phyloP scores from a whole-genome alignment of 495 filamentous ascomycete species.

The Tuber magnatum region DNA sequence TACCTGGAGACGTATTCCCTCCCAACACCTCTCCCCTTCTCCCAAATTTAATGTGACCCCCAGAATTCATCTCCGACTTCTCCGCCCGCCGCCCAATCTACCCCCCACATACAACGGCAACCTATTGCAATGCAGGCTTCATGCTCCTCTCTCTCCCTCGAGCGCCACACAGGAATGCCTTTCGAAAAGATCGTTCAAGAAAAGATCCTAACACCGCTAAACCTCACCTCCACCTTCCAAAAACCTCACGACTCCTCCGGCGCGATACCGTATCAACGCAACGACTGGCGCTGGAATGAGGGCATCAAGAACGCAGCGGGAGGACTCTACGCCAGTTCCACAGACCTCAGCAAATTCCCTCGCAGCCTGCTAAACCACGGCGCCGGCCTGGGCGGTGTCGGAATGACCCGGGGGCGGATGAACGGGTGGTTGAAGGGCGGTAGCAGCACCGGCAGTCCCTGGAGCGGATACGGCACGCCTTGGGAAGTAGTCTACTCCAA shows the following conservation, averaged over 20 bases:
- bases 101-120: background rate
- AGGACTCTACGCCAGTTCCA: conserved; percentile 21
- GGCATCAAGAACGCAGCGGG: conserved; percentile 16
- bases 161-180: background rate
- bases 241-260: conserved; percentile 32
- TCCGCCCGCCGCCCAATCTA: background rate
- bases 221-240: conserved; percentile 26
- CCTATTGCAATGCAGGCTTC: background rate
- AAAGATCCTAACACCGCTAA: conserved; percentile 1
- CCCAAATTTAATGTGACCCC: background rate
- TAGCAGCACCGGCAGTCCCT: conserved; percentile 12
- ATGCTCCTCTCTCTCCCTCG: conserved; percentile 3
- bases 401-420: background rate
- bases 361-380: conserved; percentile 2
- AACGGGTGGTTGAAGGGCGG: conserved; percentile 23
- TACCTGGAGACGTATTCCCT: background rate
- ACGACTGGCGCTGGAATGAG: conserved; percentile 17
- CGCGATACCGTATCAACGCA: conserved; percentile 35
- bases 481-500: conserved; percentile 8
- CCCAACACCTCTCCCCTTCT: background rate
- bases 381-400: background rate
- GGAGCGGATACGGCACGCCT: conserved; percentile 23
- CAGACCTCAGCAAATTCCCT: conserved; percentile 10
- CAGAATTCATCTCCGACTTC: conserved; percentile 1
- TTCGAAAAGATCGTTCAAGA: background rate